phyloP scores from a whole-genome alignment of 2,329 filamentous ascomycete genomes.

The Alternaria atra region DNA sequence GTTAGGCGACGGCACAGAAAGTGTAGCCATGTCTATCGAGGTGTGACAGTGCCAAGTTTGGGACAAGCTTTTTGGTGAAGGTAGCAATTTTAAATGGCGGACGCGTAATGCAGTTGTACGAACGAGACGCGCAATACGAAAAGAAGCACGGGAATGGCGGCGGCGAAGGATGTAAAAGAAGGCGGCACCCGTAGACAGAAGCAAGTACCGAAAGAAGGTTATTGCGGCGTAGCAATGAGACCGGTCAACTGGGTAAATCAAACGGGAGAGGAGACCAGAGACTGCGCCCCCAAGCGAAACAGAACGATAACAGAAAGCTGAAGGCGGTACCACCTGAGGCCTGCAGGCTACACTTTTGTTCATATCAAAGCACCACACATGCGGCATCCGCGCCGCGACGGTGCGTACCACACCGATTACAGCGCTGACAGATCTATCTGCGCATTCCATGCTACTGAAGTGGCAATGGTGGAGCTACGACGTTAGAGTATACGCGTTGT shows the following conservation, averaged over 20 bases:
- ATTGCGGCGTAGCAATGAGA: slow-evolving; percentile 26
- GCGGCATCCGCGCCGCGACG: slow-evolving; percentile 34
- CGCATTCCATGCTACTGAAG: slow-evolving; percentile 15
- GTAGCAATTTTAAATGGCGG: neutral
- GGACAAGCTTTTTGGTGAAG: slow-evolving; percentile 10
- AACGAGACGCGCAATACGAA: slow-evolving; percentile 14
- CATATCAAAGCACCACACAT: slow-evolving; percentile 44
- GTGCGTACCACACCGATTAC: slow-evolving; percentile 24
- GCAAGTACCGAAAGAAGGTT: slow-evolving; percentile 14
- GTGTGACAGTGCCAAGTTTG: slow-evolving; percentile 14
- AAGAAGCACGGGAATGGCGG: slow-evolving; percentile 17
- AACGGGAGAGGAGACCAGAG: slow-evolving; percentile 25
- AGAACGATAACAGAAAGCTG: slow-evolving; percentile 33
- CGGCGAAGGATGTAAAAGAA: slow-evolving; percentile 21
- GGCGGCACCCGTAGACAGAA: slow-evolving; percentile 16
- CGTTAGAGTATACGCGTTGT: slow-evolving; percentile 29
- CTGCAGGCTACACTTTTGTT: slow-evolving; percentile 40
- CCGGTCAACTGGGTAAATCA: slow-evolving; percentile 27
- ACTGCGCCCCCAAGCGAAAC: slow-evolving; percentile 33
- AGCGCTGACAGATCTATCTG: slow-evolving; percentile 10
- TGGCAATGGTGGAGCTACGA: slow-evolving; percentile 27
- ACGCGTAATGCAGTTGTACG: slow-evolving; percentile 10
- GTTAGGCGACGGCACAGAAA: slow-evolving; percentile 35
- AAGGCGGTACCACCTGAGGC: slow-evolving; percentile 41
- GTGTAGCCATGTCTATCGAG: slow-evolving; percentile 29